Base-by-base conservation (phyloP, 257 asterid genomes). In the Gentiana dahurica region DNA sequence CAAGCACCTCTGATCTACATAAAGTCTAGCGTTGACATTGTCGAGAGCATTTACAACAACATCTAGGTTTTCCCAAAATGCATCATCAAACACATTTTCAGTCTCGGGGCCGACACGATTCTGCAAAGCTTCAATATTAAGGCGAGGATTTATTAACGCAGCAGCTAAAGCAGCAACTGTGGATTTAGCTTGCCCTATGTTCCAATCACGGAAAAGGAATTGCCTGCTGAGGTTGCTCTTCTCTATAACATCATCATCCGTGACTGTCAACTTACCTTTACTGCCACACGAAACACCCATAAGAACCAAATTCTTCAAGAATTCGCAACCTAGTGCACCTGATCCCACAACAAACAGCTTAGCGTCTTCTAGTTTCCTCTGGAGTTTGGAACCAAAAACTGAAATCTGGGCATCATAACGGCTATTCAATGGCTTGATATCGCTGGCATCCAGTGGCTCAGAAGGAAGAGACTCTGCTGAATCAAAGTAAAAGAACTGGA, bases 241-340 rank as follows among this genome's bases (percentile, higher is more conserved):
- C 81, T 89, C 97, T 51, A 89, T 89, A 49, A 86, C 94, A 66
- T 89, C 97, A 62, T 89, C 97, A 78, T 89, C 97, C 12, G 97
- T 86, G 51, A 89, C 59, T 48, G 95, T 81, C 55, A 86, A 54
- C 61, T 89, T 89, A 62, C 94, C 97, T 62, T 66, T 72, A 65
- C 67, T 67, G 45, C 90, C 81, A 62, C 94, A 86, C 4, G 97
- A 77, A 65, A 89, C 86, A 61, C 97, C 97, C 95, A 89, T 89
- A 32, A 89, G 75, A 54, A 95, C 94, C 71, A 89, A 74, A 76
- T 89, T 89, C 71, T 89, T 89, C 62, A 89, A 81, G 57, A 89
- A 89, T 65, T 89, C 97, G 60, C 97, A 89, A 62, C 97, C 97
- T 54, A 89, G 80, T 15, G 97, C 97, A 72, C 97, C 97, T 68